Conservation (phyloP, 1,284 basidiomycete species). For the Cryptococcus maquisensis region DNA sequence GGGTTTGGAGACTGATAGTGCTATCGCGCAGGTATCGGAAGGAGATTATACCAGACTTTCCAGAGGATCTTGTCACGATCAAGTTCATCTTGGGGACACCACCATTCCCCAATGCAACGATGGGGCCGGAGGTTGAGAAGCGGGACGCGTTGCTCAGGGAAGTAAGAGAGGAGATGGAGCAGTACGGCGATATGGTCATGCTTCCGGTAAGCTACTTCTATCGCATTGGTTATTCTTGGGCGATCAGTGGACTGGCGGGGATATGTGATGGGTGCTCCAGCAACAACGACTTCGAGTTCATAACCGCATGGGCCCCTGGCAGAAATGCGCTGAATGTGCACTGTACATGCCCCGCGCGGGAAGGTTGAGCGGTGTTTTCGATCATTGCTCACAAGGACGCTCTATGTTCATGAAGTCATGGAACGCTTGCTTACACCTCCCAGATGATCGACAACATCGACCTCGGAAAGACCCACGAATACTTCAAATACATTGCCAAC, state of each 20-base stretch:
- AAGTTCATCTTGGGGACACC: slow-evolving; percentile 49
- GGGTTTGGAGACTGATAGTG: neutral
- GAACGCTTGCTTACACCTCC: neutral
- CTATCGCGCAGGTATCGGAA: slow-evolving; percentile 31
- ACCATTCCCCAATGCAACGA: slow-evolving; percentile 25
- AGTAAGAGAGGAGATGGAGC: slow-evolving; percentile 34
- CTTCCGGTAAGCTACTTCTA: slow-evolving; percentile 34
- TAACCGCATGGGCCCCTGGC: too few relatives aligned
- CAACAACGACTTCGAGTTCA: too few relatives aligned
- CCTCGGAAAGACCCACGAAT: slow-evolving; percentile 49
- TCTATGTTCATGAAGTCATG: too few relatives aligned
- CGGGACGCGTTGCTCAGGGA: slow-evolving; percentile 17
- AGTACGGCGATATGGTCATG: slow-evolving; percentile 47
- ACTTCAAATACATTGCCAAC: slow-evolving; percentile 48
- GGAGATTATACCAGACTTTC: slow-evolving; percentile 44
- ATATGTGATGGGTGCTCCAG: too few relatives aligned
- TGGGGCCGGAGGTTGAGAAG: slow-evolving; percentile 17
- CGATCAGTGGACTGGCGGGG: too few relatives aligned
- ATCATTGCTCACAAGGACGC: slow-evolving; percentile 4
- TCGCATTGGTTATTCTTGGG: too few relatives aligned
- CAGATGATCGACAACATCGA: slow-evolving; percentile 49
- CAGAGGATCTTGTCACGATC: slow-evolving; percentile 39
- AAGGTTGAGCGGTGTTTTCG: too few relatives aligned
- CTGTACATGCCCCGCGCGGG: too few relatives aligned
- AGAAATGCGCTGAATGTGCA: too few relatives aligned